A percentile compares a stretch with the other conserved stretches of the same genome.
Evolutionary conservation across 192 early-diverging fungal species (phyloP).

Genomic region (Umbelopsis sp.): DNA sequence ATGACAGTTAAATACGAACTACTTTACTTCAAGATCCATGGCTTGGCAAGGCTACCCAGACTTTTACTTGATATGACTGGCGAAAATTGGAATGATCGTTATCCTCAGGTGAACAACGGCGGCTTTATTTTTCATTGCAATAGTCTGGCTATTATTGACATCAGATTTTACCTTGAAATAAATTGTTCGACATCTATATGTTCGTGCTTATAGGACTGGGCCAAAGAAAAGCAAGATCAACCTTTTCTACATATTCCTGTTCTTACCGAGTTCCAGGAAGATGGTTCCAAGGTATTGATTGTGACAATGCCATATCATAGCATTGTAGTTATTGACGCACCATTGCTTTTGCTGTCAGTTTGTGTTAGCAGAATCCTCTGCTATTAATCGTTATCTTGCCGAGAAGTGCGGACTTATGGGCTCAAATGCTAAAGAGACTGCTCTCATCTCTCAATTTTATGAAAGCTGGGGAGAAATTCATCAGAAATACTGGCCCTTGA

Average conservation of each 20-base stretch:
- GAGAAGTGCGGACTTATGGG: constrained; percentile 23
- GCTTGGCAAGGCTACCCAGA: too few relatives aligned
- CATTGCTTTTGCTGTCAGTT: constrained; percentile 10
- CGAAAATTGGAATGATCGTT: too few relatives aligned
- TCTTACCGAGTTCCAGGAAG: constrained; percentile 33
- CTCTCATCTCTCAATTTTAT: constrained; percentile 33
- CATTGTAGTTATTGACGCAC: background rate
- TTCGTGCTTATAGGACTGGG: constrained; percentile 32
- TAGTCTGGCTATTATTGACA: too few relatives aligned
- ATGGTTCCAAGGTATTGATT: constrained; percentile 17
- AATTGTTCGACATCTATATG: too few relatives aligned
- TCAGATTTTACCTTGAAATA: too few relatives aligned
- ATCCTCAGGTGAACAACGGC: too few relatives aligned
- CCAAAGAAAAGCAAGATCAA: constrained; percentile 35
- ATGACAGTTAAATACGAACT: too few relatives aligned
- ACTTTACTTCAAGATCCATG: too few relatives aligned
- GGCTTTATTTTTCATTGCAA: too few relatives aligned
- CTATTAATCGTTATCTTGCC: constrained; percentile 50
- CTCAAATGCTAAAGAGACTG: constrained; percentile 24
- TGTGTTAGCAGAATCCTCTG: constrained; percentile 39
- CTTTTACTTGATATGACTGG: too few relatives aligned
- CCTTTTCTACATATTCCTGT: constrained; percentile 51
- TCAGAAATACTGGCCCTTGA: background rate
- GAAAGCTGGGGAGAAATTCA: constrained; percentile 34
- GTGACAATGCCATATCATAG: background rate